Evolutionary conservation across 2,329 filamentous ascomycete genomes (phyloP), one percentile per base, ranked within the genome.

Genomic region (Madurella mycetomatis): DNA sequence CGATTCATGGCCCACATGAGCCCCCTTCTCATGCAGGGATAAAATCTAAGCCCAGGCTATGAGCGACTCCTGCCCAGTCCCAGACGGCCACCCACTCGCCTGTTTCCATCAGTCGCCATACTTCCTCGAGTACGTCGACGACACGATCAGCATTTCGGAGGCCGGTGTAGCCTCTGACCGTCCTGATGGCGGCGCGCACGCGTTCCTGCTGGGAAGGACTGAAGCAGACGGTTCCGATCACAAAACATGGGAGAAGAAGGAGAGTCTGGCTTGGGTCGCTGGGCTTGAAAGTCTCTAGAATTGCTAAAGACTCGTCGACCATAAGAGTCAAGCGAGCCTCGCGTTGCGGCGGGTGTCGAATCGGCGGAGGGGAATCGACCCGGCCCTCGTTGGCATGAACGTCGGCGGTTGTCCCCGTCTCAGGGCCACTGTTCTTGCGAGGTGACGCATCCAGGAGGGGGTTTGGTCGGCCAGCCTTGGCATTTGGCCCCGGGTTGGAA

Each of bases 21-120:
- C 17, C 17, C 15, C 15, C 7, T 5, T 2, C 11, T 66, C 62
- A 72, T 43, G 67, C 67, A 65, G 79, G 81, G 2, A 82, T 70
- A 60, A 84, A 84, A 66, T 84, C 78, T 37, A 84, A 72, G 0
- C 72, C 74, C 67, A 83, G 75, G 8, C 70, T 64, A 50, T 72
- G 69, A 1, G 82, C 81, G 30, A 85, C 74, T 3, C 72, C 71
- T 57, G 85, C 82, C 82, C 82, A 86, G 65, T 86, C 83, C 83
- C 83, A 86, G 8, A 80, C 81, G 16, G 74, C 73, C 25, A 73
- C 62, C 77, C 81, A 84, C 47, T 85, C 79, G 17, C 77, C 80
- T 9, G 68, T 66, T 25, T 78, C 79, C 80, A 85, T 85, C 18
- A 80, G 71, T 18, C 72, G 67, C 83, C 83, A 86, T 2, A 85